These are phyloP conservation scores for Erodium trifolium DNA, from an alignment of 441 rosid genomes.

Conservation along the genomic window DNA sequence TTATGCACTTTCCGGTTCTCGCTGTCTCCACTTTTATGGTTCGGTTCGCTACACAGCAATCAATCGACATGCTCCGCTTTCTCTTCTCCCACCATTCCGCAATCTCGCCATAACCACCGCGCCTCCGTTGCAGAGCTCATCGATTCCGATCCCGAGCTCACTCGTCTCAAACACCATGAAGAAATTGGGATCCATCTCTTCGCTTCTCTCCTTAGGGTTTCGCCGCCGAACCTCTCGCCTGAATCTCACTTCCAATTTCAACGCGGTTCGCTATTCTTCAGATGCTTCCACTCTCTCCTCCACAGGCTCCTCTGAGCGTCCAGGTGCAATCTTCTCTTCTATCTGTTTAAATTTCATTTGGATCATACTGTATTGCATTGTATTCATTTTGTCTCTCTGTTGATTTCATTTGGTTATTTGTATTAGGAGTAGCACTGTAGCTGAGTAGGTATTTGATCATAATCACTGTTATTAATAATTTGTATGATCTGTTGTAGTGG, in stretches of 20 bases:
- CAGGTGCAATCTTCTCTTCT: constrained; percentile 27
- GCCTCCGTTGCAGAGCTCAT: neutral
- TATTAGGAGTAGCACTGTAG: neutral
- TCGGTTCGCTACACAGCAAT: neutral
- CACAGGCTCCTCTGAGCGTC: constrained; percentile 27
- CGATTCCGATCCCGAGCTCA: neutral
- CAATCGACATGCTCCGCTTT: neutral
- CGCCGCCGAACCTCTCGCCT: constrained; percentile 16
- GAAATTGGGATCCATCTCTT: constrained; percentile 32
- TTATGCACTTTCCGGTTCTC: neutral
- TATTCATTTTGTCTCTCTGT: neutral
- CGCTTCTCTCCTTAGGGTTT: constrained; percentile 22
- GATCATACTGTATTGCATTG: neutral
- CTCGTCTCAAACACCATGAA: constrained; percentile 20
- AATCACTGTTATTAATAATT: neutral
- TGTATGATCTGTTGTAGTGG: neutral
- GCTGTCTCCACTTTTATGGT: neutral
- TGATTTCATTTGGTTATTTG: neutral
- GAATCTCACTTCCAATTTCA: constrained; percentile 13
- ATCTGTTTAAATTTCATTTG: neutral
- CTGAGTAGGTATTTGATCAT: neutral
- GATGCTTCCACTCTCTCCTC: constrained; percentile 19
- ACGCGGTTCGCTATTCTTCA: constrained; percentile 32
- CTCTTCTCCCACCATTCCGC: neutral
- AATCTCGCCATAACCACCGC: neutral